Evolutionary conservation across 2,329 filamentous ascomycete genomes (phyloP).

Genomic region (Aspergillus oerlinghausenensis): DNA sequence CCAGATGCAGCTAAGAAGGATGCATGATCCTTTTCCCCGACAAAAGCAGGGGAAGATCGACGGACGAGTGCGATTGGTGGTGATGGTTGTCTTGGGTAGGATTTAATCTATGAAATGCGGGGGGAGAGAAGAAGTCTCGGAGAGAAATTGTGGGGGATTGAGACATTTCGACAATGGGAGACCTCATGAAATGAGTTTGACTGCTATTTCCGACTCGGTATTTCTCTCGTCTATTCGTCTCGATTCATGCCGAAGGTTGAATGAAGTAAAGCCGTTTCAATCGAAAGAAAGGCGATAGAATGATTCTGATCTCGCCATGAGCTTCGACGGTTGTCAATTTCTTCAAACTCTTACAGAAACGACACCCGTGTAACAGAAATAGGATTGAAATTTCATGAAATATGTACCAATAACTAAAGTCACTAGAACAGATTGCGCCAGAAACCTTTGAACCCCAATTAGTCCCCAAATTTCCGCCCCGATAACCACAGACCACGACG

Average conservation of each 20-base stretch:
- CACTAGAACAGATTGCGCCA: background rate
- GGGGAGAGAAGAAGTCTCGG: background rate
- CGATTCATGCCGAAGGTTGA: background rate
- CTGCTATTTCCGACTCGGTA: background rate
- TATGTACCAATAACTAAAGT: background rate
- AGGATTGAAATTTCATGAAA: background rate
- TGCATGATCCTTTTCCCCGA: background rate
- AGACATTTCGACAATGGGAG: background rate
- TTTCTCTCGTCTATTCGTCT: background rate
- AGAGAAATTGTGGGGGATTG: background rate
- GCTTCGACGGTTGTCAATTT: too few species aligned
- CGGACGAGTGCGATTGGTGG: background rate
- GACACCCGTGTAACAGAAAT: background rate
- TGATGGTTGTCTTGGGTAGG: background rate
- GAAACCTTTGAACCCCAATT: background rate
- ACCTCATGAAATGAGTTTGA: background rate
- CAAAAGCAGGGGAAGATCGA: background rate
- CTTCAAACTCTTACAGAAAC: too few species aligned
- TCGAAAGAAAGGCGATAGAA: background rate
- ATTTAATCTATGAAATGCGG: background rate
- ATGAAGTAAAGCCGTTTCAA: background rate
- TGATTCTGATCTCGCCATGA: too few species aligned
- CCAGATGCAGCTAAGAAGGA: background rate
- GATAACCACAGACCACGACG: background rate
- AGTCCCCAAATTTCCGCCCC: background rate